Evolutionary conservation across 176 grass and related monocot species (phyloP).

Genomic region (Musa beccarii): DNA sequence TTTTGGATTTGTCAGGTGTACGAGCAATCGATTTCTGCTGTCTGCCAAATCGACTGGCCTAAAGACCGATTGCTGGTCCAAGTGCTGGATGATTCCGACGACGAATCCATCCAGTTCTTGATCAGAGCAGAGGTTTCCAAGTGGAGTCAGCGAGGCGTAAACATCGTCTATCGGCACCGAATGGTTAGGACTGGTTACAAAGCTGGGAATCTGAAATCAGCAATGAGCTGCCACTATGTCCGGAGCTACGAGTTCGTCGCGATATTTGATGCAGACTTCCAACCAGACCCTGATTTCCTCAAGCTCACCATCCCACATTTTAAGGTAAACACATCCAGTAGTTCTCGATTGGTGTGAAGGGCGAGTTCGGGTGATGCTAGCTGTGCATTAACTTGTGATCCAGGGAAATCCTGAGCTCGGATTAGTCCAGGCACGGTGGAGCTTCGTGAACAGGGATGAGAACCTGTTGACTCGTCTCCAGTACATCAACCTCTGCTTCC

Average conservation of each 20-base stretch:
- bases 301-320: slow-evolving; percentile 93
- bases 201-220: slow-evolving; percentile 92
- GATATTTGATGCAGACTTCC: slow-evolving; percentile 97
- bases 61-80: slow-evolving; percentile 66
- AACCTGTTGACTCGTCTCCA: slow-evolving; percentile 93
- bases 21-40: slow-evolving; percentile 78
- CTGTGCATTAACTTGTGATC: not conserved
- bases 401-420: slow-evolving; percentile 77
- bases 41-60: slow-evolving; percentile 90
- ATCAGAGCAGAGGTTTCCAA: slow-evolving; percentile 80
- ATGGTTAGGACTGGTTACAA: slow-evolving; percentile 82
- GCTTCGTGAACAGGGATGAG: slow-evolving; percentile 93
- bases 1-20: slow-evolving; percentile 47
- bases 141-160: slow-evolving; percentile 73
- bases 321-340: slow-evolving; percentile 35
- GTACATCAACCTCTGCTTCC: slow-evolving; percentile 97
- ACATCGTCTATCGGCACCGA: slow-evolving; percentile 80
- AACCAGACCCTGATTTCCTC: slow-evolving; percentile 90
- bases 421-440: slow-evolving; percentile 87
- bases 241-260: slow-evolving; percentile 82
- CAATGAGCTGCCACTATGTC: slow-evolving; percentile 90
- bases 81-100: slow-evolving; percentile 93
- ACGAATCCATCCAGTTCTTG: slow-evolving; percentile 56
- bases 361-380: not conserved
- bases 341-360: not conserved